Evolutionary conservation across 1,284 basidiomycete species (phyloP), one percentile per base, ranked within the genome.

Genomic region (Boletellus dicymbophilus): DNA sequence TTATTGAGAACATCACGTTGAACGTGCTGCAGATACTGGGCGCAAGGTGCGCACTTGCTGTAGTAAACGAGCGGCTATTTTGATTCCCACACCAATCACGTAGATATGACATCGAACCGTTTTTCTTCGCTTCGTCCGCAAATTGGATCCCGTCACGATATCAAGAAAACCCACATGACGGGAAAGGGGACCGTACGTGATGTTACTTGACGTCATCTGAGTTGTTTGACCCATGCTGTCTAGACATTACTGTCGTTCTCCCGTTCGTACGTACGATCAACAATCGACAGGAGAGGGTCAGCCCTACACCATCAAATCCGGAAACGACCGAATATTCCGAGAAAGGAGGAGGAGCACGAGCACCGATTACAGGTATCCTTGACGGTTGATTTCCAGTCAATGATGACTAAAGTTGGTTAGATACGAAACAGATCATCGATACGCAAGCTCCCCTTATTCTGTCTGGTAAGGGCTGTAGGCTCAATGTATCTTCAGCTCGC

Each of bases 91-190:
- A 39, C 33, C n/a, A n/a, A n/a, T n/a, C 15, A 18, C 30, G 22
- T 34, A 66, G 64, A 11, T 67, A 66, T 28, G 25, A 58, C 20
- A 58, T 82, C 38, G 80, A 82, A 51, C 80, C 80, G 0, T 81
- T 81, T 61, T 82, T 77, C 59, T 82, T 81, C 55, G 75, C 80
- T 1, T 81, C 79, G 0, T 78, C 80, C 0, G 61, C 78, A 20
- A 78, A 79, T 37, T 78, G 77, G 74, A 82, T 81, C 46, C 81
- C 80, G 2, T 71, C 79, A 0, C 69, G 78, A 38, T 81, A 79
- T 52, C 79, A 79, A 52, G 76, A 79, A 46, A 65, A 74, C 46
- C 62, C 73, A 2, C 54, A 59, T 2, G 52, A 52, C 4, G 53
- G 55, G 0, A 28, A 69, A 38, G 72, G 75, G 25, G 80, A 82